Conservation (phyloP, 108 stramenopile species). For the Phaeodactylum tricornutum region DNA sequence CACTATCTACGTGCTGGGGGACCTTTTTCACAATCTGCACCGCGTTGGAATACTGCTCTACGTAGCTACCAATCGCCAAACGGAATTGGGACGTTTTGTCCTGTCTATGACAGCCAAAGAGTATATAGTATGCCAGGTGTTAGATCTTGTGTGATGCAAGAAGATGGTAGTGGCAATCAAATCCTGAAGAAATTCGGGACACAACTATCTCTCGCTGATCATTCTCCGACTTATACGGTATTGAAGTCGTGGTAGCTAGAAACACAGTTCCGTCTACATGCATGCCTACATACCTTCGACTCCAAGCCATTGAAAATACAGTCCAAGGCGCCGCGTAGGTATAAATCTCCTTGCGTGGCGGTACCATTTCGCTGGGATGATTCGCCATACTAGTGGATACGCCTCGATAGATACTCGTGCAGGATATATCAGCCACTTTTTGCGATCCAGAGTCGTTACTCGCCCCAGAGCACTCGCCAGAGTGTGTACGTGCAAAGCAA, state of each 20-base stretch:
- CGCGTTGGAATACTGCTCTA: constrained; percentile 95
- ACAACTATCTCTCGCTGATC: background rate
- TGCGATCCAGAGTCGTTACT: no score
- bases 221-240: background rate
- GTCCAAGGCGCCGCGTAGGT: constrained; percentile 98
- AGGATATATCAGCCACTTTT: no score
- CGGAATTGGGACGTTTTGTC: constrained; percentile 77
- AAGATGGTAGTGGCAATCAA: background rate
- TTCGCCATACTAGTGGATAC: no score
- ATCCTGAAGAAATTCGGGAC: background rate
- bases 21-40: constrained; percentile 69
- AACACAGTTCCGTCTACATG: no score
- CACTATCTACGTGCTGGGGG: constrained; percentile 14
- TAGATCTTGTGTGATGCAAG: no score
- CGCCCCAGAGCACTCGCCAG: no score
- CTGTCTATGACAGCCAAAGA: constrained; percentile 25
- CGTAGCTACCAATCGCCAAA: constrained; percentile 91
- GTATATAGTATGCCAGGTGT: no score
- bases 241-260: no score
- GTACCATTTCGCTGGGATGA: constrained; percentile 8
- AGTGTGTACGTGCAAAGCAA: no score
- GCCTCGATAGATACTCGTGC: no score
- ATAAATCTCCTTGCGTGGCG: constrained; percentile 91
- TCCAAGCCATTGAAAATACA: constrained; percentile 90
- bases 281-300: constrained; percentile 43